Percentiles rank a stretch among this genome's conserved stretches.
Evolutionary conservation across 2,329 filamentous ascomycete species (phyloP).

Genomic region (Colletotrichum euphorbiae): DNA sequence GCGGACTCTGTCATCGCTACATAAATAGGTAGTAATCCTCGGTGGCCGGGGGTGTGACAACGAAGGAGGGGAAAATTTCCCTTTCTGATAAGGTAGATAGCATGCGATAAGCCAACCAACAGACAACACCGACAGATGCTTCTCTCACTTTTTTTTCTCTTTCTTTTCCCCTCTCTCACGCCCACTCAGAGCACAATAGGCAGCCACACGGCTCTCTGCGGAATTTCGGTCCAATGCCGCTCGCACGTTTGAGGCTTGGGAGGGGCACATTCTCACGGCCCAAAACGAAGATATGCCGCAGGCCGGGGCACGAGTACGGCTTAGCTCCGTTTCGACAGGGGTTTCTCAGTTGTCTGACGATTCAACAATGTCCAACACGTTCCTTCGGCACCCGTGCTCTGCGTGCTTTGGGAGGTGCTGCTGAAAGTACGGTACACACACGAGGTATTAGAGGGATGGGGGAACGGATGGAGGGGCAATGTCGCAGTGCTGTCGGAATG

Average conservation of each 20-base stretch:
- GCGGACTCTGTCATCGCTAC: too few species aligned
- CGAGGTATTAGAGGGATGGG: conserved; percentile 15
- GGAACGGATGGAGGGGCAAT: not conserved
- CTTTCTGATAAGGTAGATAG: conserved; percentile 3
- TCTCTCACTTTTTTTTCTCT: not conserved
- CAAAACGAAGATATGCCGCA: conserved; percentile 13
- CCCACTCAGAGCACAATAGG: conserved; percentile 21
- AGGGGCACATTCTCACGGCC: conserved; percentile 33
- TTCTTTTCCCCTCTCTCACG: not conserved
- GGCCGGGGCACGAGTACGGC: not conserved
- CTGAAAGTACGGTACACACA: too few species aligned
- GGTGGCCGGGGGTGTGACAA: not conserved
- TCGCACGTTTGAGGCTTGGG: conserved; percentile 33
- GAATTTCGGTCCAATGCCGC: conserved; percentile 37
- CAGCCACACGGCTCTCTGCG: conserved; percentile 29
- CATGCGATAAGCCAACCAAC: conserved; percentile 19
- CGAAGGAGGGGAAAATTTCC: conserved; percentile 3
- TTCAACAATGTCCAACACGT: conserved; percentile 21
- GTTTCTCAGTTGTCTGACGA: conserved; percentile 34
- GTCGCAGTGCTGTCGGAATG: conserved; percentile 19
- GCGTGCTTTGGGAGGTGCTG: too few species aligned
- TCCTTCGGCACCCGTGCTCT: conserved; percentile 11
- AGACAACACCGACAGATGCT: not conserved
- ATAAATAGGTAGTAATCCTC: too few species aligned
- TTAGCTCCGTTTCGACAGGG: conserved; percentile 36